Base-by-base conservation (phyloP, 73 alveolate species). In the Diophrys appendiculata region DNA sequence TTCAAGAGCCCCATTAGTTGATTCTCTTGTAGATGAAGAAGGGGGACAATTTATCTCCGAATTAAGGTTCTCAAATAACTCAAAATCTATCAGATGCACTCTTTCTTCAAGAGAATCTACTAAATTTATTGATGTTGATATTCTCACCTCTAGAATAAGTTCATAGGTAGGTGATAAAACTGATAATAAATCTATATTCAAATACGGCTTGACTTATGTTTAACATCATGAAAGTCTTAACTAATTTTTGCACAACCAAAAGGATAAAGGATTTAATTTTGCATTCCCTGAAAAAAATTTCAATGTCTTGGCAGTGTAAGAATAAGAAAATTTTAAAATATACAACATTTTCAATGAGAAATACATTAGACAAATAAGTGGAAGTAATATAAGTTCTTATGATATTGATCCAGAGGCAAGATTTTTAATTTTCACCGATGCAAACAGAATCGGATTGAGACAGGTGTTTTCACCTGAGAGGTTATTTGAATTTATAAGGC, bases 271-370 rank as follows among this genome's bases (percentile, higher is more conserved):
- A 5, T 72, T 65, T 55, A 23, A 54, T 1, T 13, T 80, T 3
- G 68, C 89, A 1, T 80, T 80, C 64, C 89, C 89, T 3, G 89
- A 80, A 72, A 72, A 72, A 28, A 83, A 80, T 54, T 70, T 80
- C 55, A 55, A 70, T 32, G 0, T 27, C 23, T n/a, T 70, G 1
- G 78, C 72, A 11, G 80, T 80, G 0, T 52, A 72, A 8, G 55
- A 31, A 27, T 52, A 78, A 30, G 89, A 80, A 54, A 78, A 80
- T 32, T 34, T 52, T 30, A 14, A 43, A 30, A 56, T 80, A 23
- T 80, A 80, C 60, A 79, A 80, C 55, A 33, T 80, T 25, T 80
- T 80, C 73, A 65, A 54, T 30, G 89, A 80, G 13, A 2, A 56
- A 2, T 23, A 72, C 35, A 28, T 68, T 22, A 70, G 83, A 29